A percentile compares a stretch with the other conserved stretches of the same genome.
Conservation (phyloP, 129 eudicot species). For the Helianthus tuberosus region DNA sequence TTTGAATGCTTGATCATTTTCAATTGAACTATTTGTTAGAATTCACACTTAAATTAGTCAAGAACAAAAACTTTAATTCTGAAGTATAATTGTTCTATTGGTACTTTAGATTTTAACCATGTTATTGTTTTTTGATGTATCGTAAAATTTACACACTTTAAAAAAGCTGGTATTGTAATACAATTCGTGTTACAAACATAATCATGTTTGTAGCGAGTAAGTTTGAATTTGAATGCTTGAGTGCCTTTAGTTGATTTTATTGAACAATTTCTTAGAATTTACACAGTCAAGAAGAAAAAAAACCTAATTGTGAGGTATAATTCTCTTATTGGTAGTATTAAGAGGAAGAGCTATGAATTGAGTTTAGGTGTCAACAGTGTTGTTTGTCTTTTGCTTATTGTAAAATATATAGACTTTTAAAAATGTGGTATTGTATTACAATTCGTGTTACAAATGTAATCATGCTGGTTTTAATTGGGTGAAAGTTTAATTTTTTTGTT, state of each 20-base stretch:
- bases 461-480: slow-evolving; percentile 1
- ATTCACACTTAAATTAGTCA: not conserved
- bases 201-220: too few species aligned
- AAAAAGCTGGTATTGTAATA: not conserved
- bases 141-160: not conserved
- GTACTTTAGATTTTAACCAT: not conserved
- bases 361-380: slow-evolving; percentile 3
- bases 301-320: not conserved
- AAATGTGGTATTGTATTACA: not conserved
- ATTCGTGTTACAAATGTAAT: not conserved
- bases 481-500: not conserved
- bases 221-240: not conserved
- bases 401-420: not conserved
- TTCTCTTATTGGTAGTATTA: not conserved
- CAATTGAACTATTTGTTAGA: not conserved
- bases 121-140: slow-evolving; percentile 29
- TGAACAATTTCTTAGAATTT: not conserved
- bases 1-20: not conserved
- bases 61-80: not conserved
- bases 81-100: not conserved
- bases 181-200: too few species aligned
- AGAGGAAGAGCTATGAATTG: not conserved
- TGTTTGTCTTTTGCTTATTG: not conserved
- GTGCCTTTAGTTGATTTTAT: not conserved
- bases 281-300: not conserved